Evolutionary conservation across 257 asterid genomes (phyloP), one percentile per base, ranked within the genome.

Genomic region (Mitragyna speciosa): DNA sequence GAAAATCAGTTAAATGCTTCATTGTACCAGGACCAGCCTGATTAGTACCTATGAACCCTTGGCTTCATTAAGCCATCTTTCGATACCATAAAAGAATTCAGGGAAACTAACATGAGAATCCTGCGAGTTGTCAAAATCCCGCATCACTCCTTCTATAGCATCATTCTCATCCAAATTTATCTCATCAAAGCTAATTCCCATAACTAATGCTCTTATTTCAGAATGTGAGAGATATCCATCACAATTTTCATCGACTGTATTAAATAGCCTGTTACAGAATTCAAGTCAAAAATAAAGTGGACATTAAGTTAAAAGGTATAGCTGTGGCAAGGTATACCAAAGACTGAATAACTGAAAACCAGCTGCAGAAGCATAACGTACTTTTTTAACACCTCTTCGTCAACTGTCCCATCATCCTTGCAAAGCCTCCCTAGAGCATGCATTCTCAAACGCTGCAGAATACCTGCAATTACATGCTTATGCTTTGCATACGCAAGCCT

Each of bases 401-500:
- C 81, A 45, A 96, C 91, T 75, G 24, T 86, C 33, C 99, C 99
- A 20, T 92, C 92, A 3, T 84, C 90, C 0, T 87, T 83, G 83
- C 81, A 86, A 61, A 95, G 92, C 85, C 78, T 93, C 73, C 99
- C 99, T 51, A 92, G 79, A 77, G 92, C 83, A 31, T 79, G 94
- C 89, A 51, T 90, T 87, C 85, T 92, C 74, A 95, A 82, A 75
- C 92, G 89, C 85, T 81, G 86, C 81, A 95, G 82, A 82, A 95
- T 81, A 68, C 98, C 99, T 10, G 99, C 91, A 68, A 92, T 89
- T 80, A 95, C 91, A 82, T 90, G 98, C 86, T 90, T 92, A 78
- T 92, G 99, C 88, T 92, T 89, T 77, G 87, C 88, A 77, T 49
- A 93, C 66, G 83, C 93, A 75, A 95, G 89, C 51, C 87, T 86